phyloP scores from a whole-genome alignment of 768 basidiomycete genomes.

The Neoboletus brunneissimus region DNA sequence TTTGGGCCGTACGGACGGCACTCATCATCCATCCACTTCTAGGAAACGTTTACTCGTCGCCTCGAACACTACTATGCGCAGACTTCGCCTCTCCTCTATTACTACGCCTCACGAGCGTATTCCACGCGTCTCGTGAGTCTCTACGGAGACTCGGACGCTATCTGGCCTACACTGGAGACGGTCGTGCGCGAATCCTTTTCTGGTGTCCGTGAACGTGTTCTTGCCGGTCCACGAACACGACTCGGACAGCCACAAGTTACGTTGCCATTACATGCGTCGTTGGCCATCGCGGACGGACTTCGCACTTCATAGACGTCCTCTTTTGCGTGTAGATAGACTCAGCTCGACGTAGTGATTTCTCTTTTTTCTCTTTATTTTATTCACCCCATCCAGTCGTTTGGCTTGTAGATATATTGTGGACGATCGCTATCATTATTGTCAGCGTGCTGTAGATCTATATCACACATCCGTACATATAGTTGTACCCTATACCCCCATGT shows the following conservation, averaged over 20 bases:
- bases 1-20: neutral
- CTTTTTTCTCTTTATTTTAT: neutral
- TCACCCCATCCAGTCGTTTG: conserved; percentile 10
- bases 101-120: conserved; percentile 50
- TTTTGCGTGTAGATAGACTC: neutral
- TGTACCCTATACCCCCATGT: conserved; percentile 10
- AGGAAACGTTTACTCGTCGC: conserved; percentile 78
- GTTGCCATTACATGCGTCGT: conserved; percentile 7
- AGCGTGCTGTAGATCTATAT: conserved; percentile 19
- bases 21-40: conserved; percentile 12
- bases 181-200: conserved; percentile 56
- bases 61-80: conserved; percentile 72
- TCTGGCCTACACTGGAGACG: conserved; percentile 77
- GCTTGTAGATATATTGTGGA: conserved; percentile 6
- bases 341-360: neutral
- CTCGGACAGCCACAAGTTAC: conserved; percentile 19
- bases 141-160: conserved; percentile 68
- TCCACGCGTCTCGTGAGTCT: conserved; percentile 54
- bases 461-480: conserved; percentile 2
- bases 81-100: conserved; percentile 76
- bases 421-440: conserved; percentile 14
- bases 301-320: conserved; percentile 11
- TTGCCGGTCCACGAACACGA: conserved; percentile 17
- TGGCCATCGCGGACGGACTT: conserved; percentile 10
- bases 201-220: conserved; percentile 46